Evolutionary conservation across 2,329 filamentous ascomycete species (phyloP), one percentile per base, ranked within the genome.

Genomic region (Phaeosphaeria sp.): DNA sequence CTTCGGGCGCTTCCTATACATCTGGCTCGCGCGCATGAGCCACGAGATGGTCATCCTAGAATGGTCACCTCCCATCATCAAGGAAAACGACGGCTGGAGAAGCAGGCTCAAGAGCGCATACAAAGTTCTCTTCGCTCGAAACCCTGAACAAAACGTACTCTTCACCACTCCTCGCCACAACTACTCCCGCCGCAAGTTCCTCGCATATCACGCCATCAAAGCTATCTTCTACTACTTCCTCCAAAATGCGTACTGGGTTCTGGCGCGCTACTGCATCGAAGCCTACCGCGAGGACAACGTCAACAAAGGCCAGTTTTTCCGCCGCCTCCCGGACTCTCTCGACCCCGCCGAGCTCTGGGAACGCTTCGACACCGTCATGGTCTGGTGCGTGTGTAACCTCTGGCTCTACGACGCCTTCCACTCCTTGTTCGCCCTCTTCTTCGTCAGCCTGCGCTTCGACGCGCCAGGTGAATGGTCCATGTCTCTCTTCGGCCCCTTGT

Each of bases 11-110:
- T 56, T 64, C 46, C 25, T 63, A 2, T 62, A 66, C n/a, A 69
- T 69, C 53, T 68, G 64, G 64, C 50, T 57, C 11, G 59, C 47
- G 2, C 56, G 67, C 54, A 58, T 64, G 54, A 66, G 64, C 48
- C 59, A 62, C 39, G 56, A 54, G 6, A 41, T 67, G 15, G 47
- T 56, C 4, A 47, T 68, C 1, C 20, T 64, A 0, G 43, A 61
- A 2, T 62, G 55, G 15, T 15, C 46, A 2, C 64, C 67, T 1
- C 11, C 44, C 1, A 11, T 50, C 4, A 36, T 23, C 5, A 54
- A 58, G 43, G 46, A 42, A 33, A 52, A 53, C n/a, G 47, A 43
- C 21, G 52, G 47, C 18, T 46, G 27, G 59, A 41, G 39, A 17
- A 47, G 25, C 5, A 21, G 56, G 2, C 1, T 66, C 18, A 52